Evolutionary conservation across 1,284 basidiomycete genomes (phyloP).

Genomic region (Ganoderma sp.): DNA sequence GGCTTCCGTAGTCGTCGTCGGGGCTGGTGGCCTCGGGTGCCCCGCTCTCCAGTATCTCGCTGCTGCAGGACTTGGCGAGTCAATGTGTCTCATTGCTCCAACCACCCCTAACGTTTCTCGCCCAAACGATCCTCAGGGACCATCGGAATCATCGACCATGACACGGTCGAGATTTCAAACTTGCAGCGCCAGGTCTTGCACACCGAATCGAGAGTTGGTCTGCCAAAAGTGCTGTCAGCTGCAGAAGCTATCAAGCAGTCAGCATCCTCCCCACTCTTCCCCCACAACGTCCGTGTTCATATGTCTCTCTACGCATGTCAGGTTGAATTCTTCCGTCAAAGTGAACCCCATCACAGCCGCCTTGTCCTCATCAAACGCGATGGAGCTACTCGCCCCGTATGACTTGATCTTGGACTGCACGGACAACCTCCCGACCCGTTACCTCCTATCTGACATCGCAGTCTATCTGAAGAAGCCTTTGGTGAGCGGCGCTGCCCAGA

Average conservation of each 20-base stretch:
- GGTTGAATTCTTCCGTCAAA: slow-evolving; percentile 71
- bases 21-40: slow-evolving; percentile 96
- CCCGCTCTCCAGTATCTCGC: slow-evolving; percentile 94
- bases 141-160: slow-evolving; percentile 91
- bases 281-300: background rate
- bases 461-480: slow-evolving; percentile 79
- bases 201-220: slow-evolving; percentile 79
- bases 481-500: slow-evolving; percentile 92
- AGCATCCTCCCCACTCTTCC: slow-evolving; percentile 23
- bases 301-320: slow-evolving; percentile 39
- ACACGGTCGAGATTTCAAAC: slow-evolving; percentile 90
- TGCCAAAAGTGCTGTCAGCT: slow-evolving; percentile 86
- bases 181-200: slow-evolving; percentile 95
- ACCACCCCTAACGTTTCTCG: background rate
- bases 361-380: slow-evolving; percentile 67
- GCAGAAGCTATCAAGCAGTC: slow-evolving; percentile 69
- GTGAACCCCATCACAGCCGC: slow-evolving; percentile 60
- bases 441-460: slow-evolving; percentile 92
- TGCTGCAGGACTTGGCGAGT: slow-evolving; percentile 86
- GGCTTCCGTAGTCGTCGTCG: slow-evolving; percentile 86
- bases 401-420: slow-evolving; percentile 94
- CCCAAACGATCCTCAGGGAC: slow-evolving; percentile 53
- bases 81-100: background rate
- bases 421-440: slow-evolving; percentile 91
- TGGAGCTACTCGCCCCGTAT: slow-evolving; percentile 63